Base-by-base conservation (phyloP, 1,284 basidiomycete species). In the Neonothopanus nambi region DNA sequence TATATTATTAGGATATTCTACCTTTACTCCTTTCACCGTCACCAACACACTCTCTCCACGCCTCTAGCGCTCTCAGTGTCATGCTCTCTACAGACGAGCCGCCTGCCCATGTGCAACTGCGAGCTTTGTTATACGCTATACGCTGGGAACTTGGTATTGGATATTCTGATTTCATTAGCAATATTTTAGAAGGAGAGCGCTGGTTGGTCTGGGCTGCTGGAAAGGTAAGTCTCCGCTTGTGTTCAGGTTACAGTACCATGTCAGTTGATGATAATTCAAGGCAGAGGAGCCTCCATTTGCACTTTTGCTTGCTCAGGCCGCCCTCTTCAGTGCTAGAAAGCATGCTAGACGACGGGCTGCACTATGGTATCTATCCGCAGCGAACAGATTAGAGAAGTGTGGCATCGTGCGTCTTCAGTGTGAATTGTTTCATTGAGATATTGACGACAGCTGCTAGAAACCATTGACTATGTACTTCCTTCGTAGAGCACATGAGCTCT, bases 181-280 rank as follows among this genome's bases (percentile, higher is more conserved):
- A 74, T 46, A 62, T 71, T 11, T 65, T 91, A 30, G 87, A 88
- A 59, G 90, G 89, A 1, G 90, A 92, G 59, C 73, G 85, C 54
- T 92, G 89, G 89, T 70, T 92, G 5, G 85, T 89, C 11, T 89
- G 82, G 81, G 89, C 89, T 40, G 88, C 89, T 26, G 85, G 84
- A 59, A 82, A 82, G 69, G 90, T 92, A 71, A 57, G 84, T 75
- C 18, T 17, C 30, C n/a, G n/a, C n/a, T 5, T 47, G 38, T 51
- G 38, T 33, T 52, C 18, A 57, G 47, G 30, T 8, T 9, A 28
- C 13, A 23, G 51, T 23, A 40, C 30, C 26, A 7, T 40, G 41
- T 18, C 44, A 21, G 49, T 17, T 62, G 36, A 58, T 36, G 45
- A 52, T 53, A 57, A 46, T 63, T 72, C 50, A 78, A 91, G 87